Percentiles rank a stretch among this genome's conserved stretches.
Conservation (phyloP, 2,329 filamentous ascomycete species). For the Penicillium sp. region DNA sequence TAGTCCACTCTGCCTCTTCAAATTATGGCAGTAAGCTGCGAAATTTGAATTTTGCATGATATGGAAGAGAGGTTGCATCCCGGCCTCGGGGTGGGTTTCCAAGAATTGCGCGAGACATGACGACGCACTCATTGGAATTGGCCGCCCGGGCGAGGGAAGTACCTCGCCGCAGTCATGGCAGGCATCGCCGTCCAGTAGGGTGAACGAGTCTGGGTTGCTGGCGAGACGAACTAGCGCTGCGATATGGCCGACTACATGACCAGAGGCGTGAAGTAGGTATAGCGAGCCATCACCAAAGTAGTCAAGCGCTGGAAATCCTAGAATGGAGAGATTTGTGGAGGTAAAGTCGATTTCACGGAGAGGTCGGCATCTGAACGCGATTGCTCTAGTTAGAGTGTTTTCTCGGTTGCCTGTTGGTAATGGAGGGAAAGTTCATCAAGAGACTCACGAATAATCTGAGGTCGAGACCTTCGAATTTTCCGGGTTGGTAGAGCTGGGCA, state of each 20-base stretch:
- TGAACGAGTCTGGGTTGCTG: constrained; percentile 47
- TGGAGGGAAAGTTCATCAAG: constrained; percentile 24
- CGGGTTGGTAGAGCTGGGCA: constrained; percentile 55
- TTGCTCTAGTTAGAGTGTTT: constrained; percentile 37
- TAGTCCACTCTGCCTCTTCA: not conserved
- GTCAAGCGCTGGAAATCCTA: constrained; percentile 46
- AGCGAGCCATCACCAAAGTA: constrained; percentile 52
- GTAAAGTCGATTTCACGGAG: constrained; percentile 2
- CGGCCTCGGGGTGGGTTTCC: constrained; percentile 11
- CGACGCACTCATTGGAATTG: constrained; percentile 37
- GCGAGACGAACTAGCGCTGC: constrained; percentile 54
- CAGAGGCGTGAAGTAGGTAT: constrained; percentile 44
- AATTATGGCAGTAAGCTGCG: not conserved
- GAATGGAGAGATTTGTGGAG: not conserved
- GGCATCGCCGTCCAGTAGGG: constrained; percentile 59
- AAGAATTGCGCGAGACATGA: constrained; percentile 6
- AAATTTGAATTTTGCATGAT: not conserved
- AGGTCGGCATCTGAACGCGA: constrained; percentile 26
- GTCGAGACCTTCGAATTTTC: constrained; percentile 44
- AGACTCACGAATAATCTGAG: constrained; percentile 48
- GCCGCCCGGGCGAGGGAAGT: constrained; percentile 51
- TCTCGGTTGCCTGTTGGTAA: constrained; percentile 1
- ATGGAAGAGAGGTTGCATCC: constrained; percentile 13
- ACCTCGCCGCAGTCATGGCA: constrained; percentile 55
- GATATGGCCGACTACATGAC: constrained; percentile 56